Evolutionary conservation across 176 grass and related monocot species (phyloP).

Genomic region (Typha latifolia): DNA sequence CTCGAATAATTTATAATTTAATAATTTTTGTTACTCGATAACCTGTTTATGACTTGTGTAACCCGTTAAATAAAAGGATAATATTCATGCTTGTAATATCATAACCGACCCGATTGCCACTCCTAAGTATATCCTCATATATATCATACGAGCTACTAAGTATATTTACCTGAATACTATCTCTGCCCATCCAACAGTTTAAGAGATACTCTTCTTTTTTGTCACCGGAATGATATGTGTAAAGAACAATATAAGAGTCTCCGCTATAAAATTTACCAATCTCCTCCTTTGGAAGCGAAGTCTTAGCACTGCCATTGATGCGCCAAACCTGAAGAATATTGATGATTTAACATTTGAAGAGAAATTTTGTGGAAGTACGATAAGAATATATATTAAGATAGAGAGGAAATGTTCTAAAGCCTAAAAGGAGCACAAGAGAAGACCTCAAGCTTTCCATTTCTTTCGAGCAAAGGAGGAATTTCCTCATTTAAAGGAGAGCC

Average conservation of each 20-base stretch:
- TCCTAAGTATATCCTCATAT: no score
- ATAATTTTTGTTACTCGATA: no score
- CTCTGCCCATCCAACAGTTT: conserved; percentile 79
- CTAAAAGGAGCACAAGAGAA: conserved; percentile 10
- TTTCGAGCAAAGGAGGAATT: conserved; percentile 97
- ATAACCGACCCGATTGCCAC: no score
- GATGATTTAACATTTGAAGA: conserved; percentile 13
- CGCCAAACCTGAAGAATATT: conserved; percentile 64
- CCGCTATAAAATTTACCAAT: conserved; percentile 89
- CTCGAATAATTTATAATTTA: no score
- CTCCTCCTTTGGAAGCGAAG: conserved; percentile 61
- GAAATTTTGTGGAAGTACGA: conserved; percentile 3
- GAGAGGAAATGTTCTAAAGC: neutral
- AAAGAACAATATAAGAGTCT: conserved; percentile 91
- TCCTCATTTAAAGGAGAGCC: conserved; percentile 60
- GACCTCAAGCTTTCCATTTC: conserved; percentile 90
- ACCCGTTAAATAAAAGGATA: no score
- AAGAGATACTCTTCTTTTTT: conserved; percentile 95
- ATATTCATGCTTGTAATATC: no score
- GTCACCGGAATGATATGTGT: conserved; percentile 84
- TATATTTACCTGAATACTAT: conserved; percentile 67
- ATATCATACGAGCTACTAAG: neutral
- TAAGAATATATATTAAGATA: no score
- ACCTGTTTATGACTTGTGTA: no score
- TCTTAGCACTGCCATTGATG: conserved; percentile 59